These are phyloP conservation scores for Diaporthe vexans DNA, from an alignment of 2,329 filamentous ascomycete genomes.

Conservation along the genomic window DNA sequence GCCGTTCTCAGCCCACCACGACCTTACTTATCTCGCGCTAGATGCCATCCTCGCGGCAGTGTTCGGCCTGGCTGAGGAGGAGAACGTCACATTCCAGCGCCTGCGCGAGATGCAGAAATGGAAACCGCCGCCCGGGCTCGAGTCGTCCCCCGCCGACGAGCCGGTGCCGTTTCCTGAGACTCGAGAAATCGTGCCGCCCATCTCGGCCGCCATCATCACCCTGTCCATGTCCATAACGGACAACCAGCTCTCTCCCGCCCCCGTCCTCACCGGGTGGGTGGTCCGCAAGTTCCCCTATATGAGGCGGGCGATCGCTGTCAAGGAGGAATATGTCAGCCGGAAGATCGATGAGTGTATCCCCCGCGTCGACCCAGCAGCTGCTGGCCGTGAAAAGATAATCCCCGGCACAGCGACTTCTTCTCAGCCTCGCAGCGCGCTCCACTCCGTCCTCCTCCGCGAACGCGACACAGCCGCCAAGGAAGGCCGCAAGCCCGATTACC, in stretches of 20 bases:
- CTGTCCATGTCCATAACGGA: conserved; percentile 48
- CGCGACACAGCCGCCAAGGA: conserved; percentile 47
- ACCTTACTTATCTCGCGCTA: conserved; percentile 32
- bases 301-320: conserved; percentile 48
- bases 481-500: conserved; percentile 46
- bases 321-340: conserved; percentile 48
- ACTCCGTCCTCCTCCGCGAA: conserved; percentile 52
- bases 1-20: conserved; percentile 36
- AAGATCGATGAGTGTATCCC: conserved; percentile 45
- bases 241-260: conserved; percentile 49
- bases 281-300: conserved; percentile 48
- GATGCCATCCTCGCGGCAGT: conserved; percentile 45
- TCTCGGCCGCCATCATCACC: conserved; percentile 47
- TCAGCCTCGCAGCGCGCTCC: conserved; percentile 48
- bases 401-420: background rate
- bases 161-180: conserved; percentile 47
- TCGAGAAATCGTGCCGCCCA: conserved; percentile 41
- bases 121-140: background rate
- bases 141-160: conserved; percentile 36
- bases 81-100: conserved; percentile 46
- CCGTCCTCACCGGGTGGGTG: conserved; percentile 48
- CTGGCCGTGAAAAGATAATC: too few species aligned
- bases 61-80: conserved; percentile 48
- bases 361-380: conserved; percentile 42
- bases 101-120: conserved; percentile 44